Evolutionary conservation across 1,284 basidiomycete genomes (phyloP).

Genomic region (Pseudozyma flocculosa): DNA sequence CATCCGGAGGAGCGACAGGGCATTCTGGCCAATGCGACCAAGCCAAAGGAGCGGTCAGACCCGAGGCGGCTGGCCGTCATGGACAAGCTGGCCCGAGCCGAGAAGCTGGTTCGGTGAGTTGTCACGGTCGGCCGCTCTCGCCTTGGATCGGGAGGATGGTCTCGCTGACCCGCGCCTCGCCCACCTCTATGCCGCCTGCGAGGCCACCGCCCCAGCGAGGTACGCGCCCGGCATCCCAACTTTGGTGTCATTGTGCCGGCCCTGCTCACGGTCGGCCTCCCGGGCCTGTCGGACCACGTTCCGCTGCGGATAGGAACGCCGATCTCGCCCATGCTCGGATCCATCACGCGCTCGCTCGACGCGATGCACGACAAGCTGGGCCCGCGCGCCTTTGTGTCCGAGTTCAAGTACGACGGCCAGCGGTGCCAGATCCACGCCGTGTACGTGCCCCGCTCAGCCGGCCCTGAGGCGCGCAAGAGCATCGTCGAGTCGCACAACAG

Average conservation of each 20-base stretch:
- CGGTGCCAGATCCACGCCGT: slow-evolving; percentile 77
- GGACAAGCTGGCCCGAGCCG: slow-evolving; percentile 49
- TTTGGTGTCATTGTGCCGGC: slow-evolving; percentile 76
- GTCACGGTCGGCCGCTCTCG: too few species aligned
- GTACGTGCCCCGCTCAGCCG: slow-evolving; percentile 28
- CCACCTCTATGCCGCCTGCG: too few species aligned
- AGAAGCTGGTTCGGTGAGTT: slow-evolving; percentile 61
- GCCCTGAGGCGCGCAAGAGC: slow-evolving; percentile 20
- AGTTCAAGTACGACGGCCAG: slow-evolving; percentile 84
- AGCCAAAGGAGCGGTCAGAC: slow-evolving; percentile 56
- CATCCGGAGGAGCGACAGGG: slow-evolving; percentile 38
- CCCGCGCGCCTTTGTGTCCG: slow-evolving; percentile 59
- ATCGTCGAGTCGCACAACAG: slow-evolving; percentile 12
- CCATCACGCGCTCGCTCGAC: slow-evolving; percentile 72
- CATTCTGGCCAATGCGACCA: slow-evolving; percentile 47
- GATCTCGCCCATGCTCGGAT: slow-evolving; percentile 62
- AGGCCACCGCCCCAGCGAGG: too few species aligned
- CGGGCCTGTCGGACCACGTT: slow-evolving; percentile 61
- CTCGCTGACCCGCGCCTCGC: too few species aligned
- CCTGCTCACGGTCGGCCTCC: slow-evolving; percentile 58
- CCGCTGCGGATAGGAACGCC: slow-evolving; percentile 70
- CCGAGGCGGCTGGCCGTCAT: slow-evolving; percentile 40
- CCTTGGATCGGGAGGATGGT: too few species aligned
- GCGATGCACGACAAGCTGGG: slow-evolving; percentile 75
- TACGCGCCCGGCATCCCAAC: slow-evolving; percentile 85